phyloP scores from a whole-genome alignment of 768 basidiomycete genomes.

The Naganishia vishniacii region DNA sequence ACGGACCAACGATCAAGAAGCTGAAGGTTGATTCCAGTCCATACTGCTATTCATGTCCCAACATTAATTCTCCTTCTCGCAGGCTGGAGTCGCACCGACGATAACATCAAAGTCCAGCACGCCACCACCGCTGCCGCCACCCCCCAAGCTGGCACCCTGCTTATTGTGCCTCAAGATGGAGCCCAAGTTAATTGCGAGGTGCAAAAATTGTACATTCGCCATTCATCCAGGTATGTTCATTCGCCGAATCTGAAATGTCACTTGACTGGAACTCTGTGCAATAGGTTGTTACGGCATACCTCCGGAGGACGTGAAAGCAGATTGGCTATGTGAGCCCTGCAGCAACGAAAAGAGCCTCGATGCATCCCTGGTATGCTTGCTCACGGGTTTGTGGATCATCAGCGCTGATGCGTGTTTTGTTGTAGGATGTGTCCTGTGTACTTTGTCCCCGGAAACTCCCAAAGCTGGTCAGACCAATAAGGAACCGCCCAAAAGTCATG shows the following conservation, averaged over 20 bases:
- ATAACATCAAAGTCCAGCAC: constrained; percentile 56
- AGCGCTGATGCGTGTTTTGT: too few relatives aligned
- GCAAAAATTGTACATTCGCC: constrained; percentile 70
- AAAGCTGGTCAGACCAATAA: constrained; percentile 45
- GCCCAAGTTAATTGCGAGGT: constrained; percentile 68
- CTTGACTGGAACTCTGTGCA: constrained; percentile 14
- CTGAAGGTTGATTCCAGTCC: constrained; percentile 54
- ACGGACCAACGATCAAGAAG: constrained; percentile 57
- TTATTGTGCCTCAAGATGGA: constrained; percentile 69
- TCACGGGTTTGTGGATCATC: not conserved
- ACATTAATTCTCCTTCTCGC: not conserved
- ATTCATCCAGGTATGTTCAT: constrained; percentile 66
- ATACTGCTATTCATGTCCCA: not conserved
- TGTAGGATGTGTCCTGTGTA: constrained; percentile 75
- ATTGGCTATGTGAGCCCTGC: constrained; percentile 84
- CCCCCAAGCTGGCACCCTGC: constrained; percentile 54
- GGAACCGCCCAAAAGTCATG: constrained; percentile 14
- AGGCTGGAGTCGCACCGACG: constrained; percentile 2
- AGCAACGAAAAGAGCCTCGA: constrained; percentile 75
- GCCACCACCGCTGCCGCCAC: constrained; percentile 52
- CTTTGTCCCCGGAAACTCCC: constrained; percentile 67
- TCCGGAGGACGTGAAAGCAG: constrained; percentile 56
- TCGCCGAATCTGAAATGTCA: not conserved
- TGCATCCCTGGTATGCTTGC: constrained; percentile 64
- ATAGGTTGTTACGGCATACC: constrained; percentile 65